Percentiles rank a stretch among this genome's conserved stretches.
Conservation (phyloP, 2,329 filamentous ascomycete species). For the Seiridium cupressi region DNA sequence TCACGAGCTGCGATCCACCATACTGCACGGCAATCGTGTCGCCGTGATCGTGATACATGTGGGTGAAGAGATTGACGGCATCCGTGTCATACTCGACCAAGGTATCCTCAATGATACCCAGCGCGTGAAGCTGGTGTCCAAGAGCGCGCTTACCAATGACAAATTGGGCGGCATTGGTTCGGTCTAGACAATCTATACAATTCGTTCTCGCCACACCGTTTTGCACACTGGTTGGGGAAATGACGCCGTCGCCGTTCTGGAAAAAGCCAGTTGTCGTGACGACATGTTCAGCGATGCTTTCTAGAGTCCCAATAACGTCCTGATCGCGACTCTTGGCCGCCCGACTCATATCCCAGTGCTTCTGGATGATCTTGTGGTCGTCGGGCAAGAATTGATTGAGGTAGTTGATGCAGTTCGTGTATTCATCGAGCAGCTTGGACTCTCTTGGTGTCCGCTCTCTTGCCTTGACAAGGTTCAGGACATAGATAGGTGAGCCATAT, state of each 20-base stretch:
- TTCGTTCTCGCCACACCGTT: slow-evolving; percentile 94
- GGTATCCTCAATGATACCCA: slow-evolving; percentile 80
- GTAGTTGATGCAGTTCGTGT: slow-evolving; percentile 82
- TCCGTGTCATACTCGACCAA: slow-evolving; percentile 91
- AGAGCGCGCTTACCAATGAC: slow-evolving; percentile 94
- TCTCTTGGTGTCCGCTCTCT: slow-evolving; percentile 87
- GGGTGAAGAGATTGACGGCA: slow-evolving; percentile 91
- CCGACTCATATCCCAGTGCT: slow-evolving; percentile 97
- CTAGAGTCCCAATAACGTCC: slow-evolving; percentile 90
- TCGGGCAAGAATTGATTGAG: slow-evolving; percentile 89
- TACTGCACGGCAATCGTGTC: slow-evolving; percentile 98
- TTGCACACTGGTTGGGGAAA: slow-evolving; percentile 68
- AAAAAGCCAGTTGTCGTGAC: slow-evolving; percentile 89
- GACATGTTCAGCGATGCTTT: slow-evolving; percentile 85
- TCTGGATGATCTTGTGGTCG: slow-evolving; percentile 85
- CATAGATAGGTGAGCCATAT: slow-evolving; percentile 90
- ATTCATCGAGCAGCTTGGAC: slow-evolving; percentile 85
- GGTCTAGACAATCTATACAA: slow-evolving; percentile 95
- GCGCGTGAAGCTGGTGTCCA: slow-evolving; percentile 85
- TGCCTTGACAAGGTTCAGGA: slow-evolving; percentile 86
- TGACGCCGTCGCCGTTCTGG: slow-evolving; percentile 77
- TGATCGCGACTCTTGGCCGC: slow-evolving; percentile 89
- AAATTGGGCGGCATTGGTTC: slow-evolving; percentile 96
- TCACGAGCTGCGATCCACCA: slow-evolving; percentile 93
- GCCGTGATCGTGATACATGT: slow-evolving; percentile 98